Base-by-base conservation (phyloP, 2,329 filamentous ascomycete genomes). In the Botrytis elliptica region DNA sequence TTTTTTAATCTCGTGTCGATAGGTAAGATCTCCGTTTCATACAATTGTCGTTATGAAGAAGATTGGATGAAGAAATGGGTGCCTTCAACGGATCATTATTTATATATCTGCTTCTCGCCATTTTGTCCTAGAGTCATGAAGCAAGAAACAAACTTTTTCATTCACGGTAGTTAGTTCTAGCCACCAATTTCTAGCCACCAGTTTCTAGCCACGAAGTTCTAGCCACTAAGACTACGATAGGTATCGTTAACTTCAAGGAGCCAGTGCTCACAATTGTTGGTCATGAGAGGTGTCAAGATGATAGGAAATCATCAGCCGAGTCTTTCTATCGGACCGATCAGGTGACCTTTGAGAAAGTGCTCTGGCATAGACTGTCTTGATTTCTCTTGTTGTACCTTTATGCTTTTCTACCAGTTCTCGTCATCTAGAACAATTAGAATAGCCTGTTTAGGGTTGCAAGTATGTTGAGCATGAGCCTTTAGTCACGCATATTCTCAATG, bases 251-350 rank as follows among this genome's bases (percentile, higher is more conserved):
- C 44, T 59, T 66, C 36, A 5, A 74, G 36, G 71, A 62, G 71
- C 66, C 36, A 68, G 49, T 68, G 66, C 66, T 68, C 66, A 57
- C 36, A 68, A 22, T 57, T 25, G n/a, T 22, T 68, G 65, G 52
- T 60, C 72, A 65, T 42, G 62, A 40, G 40, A 29, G 38, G n/a
- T 38, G n/a, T 55, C 67, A 60, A 71, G 33, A 40, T 55, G 55
- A 70, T 62, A 71, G 36, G 36, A 63, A 60, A 25, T 38, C 42
- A 46, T 65, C 52, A 40, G 60, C 62, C 70, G 66, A 68, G 66
- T 57, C 49, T 68, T 57, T 46, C 33, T 49, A 49, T 66, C 66
- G 66, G 66, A 42, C 66, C 66, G 66, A 68, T 40, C 65, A 67
- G 46, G 22, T 67, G 33, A 38, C 55, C 36, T 12, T 33, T 42